phyloP scores from a whole-genome alignment of 1,139 yeast genomes.

The Protomyces gravidus region DNA sequence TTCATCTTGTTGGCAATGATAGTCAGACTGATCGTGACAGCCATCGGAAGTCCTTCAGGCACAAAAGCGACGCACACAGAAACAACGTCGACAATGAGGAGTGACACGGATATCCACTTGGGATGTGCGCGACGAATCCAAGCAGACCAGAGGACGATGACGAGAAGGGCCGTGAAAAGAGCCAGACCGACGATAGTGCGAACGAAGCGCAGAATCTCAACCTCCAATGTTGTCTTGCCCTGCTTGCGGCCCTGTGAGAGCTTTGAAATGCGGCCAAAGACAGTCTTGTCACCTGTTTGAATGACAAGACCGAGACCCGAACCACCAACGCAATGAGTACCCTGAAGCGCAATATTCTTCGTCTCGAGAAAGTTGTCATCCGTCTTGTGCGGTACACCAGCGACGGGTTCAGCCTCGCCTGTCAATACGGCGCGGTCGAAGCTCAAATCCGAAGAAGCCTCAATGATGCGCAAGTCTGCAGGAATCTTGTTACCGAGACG shows the following conservation, averaged over 20 bases:
- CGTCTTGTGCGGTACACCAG: constrained; percentile 40
- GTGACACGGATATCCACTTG: constrained; percentile 46
- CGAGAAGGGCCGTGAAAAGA: constrained; percentile 44
- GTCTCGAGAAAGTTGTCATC: constrained; percentile 47
- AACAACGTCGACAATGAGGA: constrained; percentile 43
- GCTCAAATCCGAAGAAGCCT: constrained; percentile 75
- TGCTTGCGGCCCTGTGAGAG: constrained; percentile 44
- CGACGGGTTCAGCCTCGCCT: constrained; percentile 48
- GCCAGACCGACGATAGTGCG: constrained; percentile 44
- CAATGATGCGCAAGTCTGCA: constrained; percentile 88
- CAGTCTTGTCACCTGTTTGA: constrained; percentile 49
- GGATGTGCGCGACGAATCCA: constrained; percentile 46
- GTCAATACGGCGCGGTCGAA: constrained; percentile 54
- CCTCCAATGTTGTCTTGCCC: constrained; percentile 49
- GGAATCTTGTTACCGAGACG: constrained; percentile 78
- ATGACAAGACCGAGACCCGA: constrained; percentile 50
- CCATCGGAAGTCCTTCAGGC: constrained; percentile 54
- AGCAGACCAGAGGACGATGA: constrained; percentile 50
- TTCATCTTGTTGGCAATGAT: constrained; percentile 98
- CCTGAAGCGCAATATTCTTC: constrained; percentile 49
- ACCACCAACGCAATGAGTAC: constrained; percentile 50
- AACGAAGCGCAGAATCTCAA: constrained; percentile 49
- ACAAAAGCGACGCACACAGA: constrained; percentile 52
- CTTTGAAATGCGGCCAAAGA: constrained; percentile 51
- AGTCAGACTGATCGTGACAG: constrained; percentile 62